Conservation (phyloP, 2,329 filamentous ascomycete genomes). For the Gnomoniopsis smithogilvyi region DNA sequence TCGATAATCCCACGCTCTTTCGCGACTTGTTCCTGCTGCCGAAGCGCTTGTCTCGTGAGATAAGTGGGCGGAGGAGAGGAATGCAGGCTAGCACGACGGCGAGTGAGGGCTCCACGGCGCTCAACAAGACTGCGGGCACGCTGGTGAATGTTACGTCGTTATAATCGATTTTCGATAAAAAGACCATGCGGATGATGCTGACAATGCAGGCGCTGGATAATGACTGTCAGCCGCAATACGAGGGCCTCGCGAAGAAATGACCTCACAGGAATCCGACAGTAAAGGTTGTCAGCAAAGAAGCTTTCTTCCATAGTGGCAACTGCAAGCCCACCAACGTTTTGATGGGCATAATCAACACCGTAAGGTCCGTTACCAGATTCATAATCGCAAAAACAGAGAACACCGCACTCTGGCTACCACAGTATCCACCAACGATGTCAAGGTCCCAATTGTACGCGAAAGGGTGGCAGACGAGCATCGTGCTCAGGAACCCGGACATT, state of each 20-base stretch:
- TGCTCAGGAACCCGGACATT: constrained; percentile 25
- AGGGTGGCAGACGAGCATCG: constrained; percentile 34
- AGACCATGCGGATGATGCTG: constrained; percentile 31
- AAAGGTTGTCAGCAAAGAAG: constrained; percentile 28
- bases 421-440: constrained; percentile 28
- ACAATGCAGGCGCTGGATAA: constrained; percentile 31
- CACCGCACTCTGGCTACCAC: constrained; percentile 24
- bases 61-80: constrained; percentile 36
- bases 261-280: constrained; percentile 32
- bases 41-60: background rate
- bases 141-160: constrained; percentile 32
- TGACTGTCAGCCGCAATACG: background rate
- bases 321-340: constrained; percentile 26
- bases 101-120: constrained; percentile 34
- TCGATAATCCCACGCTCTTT: background rate
- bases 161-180: constrained; percentile 31
- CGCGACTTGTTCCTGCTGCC: background rate
- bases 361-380: background rate
- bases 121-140: constrained; percentile 32
- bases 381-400: constrained; percentile 3
- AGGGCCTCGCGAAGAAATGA: background rate
- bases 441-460: constrained; percentile 34
- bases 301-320: constrained; percentile 27
- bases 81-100: constrained; percentile 37
- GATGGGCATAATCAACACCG: constrained; percentile 1